Percentiles rank a stretch among this genome's conserved stretches.
These are phyloP conservation scores for Arthrobotrys sphaeroides DNA, from an alignment of 2,329 filamentous ascomycete genomes.

Conservation along the genomic window DNA sequence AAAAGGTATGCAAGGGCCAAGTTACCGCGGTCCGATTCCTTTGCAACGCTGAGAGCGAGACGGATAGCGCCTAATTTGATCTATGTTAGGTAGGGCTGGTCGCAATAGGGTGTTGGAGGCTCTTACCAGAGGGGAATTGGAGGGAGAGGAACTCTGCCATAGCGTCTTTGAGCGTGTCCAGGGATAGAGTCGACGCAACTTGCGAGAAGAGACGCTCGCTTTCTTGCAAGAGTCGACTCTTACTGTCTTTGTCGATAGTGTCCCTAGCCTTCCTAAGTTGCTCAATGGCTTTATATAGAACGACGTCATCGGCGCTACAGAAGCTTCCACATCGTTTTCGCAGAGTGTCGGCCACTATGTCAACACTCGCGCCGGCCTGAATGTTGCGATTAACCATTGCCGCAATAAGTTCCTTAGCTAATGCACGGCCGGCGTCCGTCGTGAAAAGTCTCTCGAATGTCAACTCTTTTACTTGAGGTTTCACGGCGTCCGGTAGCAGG, in stretches of 20 bases:
- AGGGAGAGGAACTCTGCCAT: slow-evolving; percentile 81
- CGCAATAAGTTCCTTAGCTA: slow-evolving; percentile 94
- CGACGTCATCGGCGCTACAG: slow-evolving; percentile 94
- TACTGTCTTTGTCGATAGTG: slow-evolving; percentile 76
- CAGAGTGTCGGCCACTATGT: slow-evolving; percentile 94
- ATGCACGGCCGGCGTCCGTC: slow-evolving; percentile 78
- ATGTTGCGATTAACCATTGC: slow-evolving; percentile 98
- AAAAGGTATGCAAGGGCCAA: slow-evolving; percentile 85
- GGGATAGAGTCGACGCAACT: slow-evolving; percentile 82
- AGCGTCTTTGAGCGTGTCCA: slow-evolving; percentile 80
- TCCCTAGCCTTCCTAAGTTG: slow-evolving; percentile 89
- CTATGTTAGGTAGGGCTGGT: neutral
- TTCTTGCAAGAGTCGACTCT: slow-evolving; percentile 83
- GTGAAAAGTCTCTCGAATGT: slow-evolving; percentile 92
- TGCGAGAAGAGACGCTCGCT: slow-evolving; percentile 87
- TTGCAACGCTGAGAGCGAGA: slow-evolving; percentile 82
- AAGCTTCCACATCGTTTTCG: slow-evolving; percentile 93
- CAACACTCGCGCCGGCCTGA: slow-evolving; percentile 93
- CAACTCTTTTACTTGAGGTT: slow-evolving; percentile 75
- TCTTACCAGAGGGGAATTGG: slow-evolving; percentile 68
- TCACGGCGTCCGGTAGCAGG: slow-evolving; percentile 75
- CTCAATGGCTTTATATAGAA: slow-evolving; percentile 98
- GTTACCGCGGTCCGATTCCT: slow-evolving; percentile 86
- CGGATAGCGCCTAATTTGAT: slow-evolving; percentile 76
- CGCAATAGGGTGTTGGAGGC: neutral